Evolutionary conservation across 192 early-diverging fungal species (phyloP).

Genomic region (Entophlyctis luteolus): DNA sequence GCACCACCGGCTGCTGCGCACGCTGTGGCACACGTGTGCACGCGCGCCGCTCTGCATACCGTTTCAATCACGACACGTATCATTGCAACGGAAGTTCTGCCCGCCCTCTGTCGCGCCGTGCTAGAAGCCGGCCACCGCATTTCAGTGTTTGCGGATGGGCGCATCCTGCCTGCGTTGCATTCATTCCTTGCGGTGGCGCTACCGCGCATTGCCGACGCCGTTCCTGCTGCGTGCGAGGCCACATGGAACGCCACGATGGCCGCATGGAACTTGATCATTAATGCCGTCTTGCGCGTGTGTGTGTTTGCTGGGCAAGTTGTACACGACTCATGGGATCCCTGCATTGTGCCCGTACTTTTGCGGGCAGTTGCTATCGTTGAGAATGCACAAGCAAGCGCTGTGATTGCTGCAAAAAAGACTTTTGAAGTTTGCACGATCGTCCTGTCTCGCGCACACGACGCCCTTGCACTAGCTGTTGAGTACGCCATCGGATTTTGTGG

Average conservation of each 20-base stretch:
- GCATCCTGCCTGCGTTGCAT: not conserved
- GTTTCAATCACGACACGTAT: not conserved
- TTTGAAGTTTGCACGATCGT: too few relatives aligned
- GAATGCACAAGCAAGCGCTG: too few relatives aligned
- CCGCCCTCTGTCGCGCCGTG: not conserved
- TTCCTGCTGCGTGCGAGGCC: not conserved
- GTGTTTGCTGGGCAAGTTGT: not conserved
- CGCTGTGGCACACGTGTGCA: slow-evolving; percentile 13
- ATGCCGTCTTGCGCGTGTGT: not conserved
- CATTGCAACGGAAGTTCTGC: not conserved
- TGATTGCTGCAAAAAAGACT: too few relatives aligned
- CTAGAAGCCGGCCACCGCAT: not conserved
- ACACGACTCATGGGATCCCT: slow-evolving; percentile 22
- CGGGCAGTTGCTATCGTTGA: too few relatives aligned
- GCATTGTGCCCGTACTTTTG: slow-evolving; percentile 8
- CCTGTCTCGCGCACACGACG: too few relatives aligned
- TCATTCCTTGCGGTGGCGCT: not conserved
- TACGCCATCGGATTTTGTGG: too few relatives aligned
- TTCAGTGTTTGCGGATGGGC: not conserved
- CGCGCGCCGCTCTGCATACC: not conserved
- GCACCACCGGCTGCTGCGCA: not conserved
- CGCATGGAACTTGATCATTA: not conserved
- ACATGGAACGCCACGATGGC: not conserved
- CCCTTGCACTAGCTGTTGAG: too few relatives aligned
- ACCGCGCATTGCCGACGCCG: not conserved